phyloP scores from a whole-genome alignment of 106 monocot genomes.

The Acorus calamus region DNA sequence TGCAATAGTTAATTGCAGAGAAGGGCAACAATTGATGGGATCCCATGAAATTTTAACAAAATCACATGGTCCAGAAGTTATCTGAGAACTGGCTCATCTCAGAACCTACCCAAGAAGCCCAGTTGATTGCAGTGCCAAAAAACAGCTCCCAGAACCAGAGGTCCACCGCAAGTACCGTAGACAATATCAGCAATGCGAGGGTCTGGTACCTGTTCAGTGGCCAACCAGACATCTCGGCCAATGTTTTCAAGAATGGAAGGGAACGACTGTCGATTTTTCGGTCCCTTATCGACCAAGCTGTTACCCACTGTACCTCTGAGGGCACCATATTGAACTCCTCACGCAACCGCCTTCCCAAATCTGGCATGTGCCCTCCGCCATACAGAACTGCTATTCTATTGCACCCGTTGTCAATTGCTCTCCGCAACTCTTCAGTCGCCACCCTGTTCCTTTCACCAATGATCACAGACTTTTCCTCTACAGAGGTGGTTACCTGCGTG shows the following conservation, averaged over 20 bases:
- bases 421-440: constrained; percentile 43
- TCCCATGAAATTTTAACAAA: no score
- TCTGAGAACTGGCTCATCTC: constrained; percentile 20
- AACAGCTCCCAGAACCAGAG: constrained; percentile 91
- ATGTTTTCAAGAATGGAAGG: constrained; percentile 48
- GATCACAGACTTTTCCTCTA: constrained; percentile 75
- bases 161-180: constrained; percentile 58
- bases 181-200: constrained; percentile 51
- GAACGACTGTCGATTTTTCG: constrained; percentile 31
- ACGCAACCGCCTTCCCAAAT: constrained; percentile 47
- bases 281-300: constrained; percentile 75
- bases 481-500: constrained; percentile 35
- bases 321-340: constrained; percentile 82
- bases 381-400: constrained; percentile 67
- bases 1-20: no score
- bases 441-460: constrained; percentile 85
- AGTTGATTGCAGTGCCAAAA: constrained; percentile 32
- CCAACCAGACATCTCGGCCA: constrained; percentile 54
- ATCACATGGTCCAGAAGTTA: neutral
- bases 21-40: no score
- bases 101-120: constrained; percentile 43
- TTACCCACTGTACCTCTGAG: constrained; percentile 56
- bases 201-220: constrained; percentile 71
- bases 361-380: constrained; percentile 95
- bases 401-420: constrained; percentile 52